Base-by-base conservation (phyloP, 2,329 filamentous ascomycete genomes). In the Colletotrichum ledebouriae region DNA sequence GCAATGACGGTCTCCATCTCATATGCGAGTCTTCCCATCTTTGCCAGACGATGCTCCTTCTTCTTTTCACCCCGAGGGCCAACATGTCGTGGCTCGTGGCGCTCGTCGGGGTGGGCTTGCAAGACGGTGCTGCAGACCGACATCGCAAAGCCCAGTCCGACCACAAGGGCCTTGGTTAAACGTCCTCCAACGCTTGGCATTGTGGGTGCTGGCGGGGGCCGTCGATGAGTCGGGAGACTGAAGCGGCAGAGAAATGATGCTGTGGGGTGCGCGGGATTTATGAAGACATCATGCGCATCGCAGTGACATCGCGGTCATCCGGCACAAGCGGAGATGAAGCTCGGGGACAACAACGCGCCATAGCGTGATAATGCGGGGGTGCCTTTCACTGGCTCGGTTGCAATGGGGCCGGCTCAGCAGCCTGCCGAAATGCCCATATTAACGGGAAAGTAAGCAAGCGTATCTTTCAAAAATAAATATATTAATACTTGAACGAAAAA, bases 1-100 rank as follows among this genome's bases (percentile, higher is more conserved):
- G 49, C 29, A 7, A 50, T 10, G 15, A 39, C 47, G 7, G 22
- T 12, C 7, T 68, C 65, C 41, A 57, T 42, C 4, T 59, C 65
- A 39, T 64, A 64, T 2, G 60, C 65, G 12, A 68, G 29, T 4
- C 55, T 47, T 13, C 41, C 60, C 13, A 59, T 49, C 7, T 20
- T 55, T 11, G 60, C 65, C 46, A 65, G 20, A 33, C 44, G 39
- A 34, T 55, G 53, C 33, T 58, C 53, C 41, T 64, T 49, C 41
- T 64, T 49, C 15, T 39, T 39, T 10, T 55, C 13, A 10, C 15
- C n/a, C 13, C 10, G 37, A 20, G 25, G n/a, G 15, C 37, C 33
- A n/a, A 49, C 11, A 9, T 42, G 15, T 34, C n/a, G 33, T 13
- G 53, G 34, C 17, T 47, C 11, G n/a, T 34, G 46, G 37, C 20